phyloP scores from a whole-genome alignment of 2,329 filamentous ascomycete species.

The Penicillium sp. region DNA sequence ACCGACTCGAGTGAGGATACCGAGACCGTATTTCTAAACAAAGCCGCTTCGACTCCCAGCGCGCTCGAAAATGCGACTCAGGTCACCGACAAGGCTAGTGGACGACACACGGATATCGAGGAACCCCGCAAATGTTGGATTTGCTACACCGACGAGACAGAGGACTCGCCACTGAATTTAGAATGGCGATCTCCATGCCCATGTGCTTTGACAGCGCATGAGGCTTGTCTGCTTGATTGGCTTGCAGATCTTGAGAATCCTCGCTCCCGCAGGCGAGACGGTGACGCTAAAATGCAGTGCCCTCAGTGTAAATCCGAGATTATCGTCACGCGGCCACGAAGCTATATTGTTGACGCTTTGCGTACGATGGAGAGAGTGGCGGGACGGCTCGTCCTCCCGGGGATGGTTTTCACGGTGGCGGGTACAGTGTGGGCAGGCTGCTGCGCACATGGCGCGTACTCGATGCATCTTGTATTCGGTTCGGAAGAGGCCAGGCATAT shows the following conservation, averaged over 20 bases:
- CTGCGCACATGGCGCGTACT: constrained; percentile 60
- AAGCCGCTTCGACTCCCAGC: constrained; percentile 16
- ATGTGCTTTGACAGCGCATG: constrained; percentile 87
- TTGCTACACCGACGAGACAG: constrained; percentile 65
- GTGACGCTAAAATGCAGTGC: constrained; percentile 67
- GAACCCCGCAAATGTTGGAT: constrained; percentile 65
- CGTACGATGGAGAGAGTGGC: constrained; percentile 59
- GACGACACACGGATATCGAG: constrained; percentile 13
- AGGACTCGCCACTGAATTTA: constrained; percentile 59
- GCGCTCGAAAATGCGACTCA: constrained; percentile 11
- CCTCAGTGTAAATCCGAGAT: constrained; percentile 89
- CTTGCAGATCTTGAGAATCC: constrained; percentile 81
- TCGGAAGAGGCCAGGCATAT: constrained; percentile 59
- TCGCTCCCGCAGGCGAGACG: constrained; percentile 50
- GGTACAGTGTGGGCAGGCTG: constrained; percentile 53
- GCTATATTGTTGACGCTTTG: constrained; percentile 68
- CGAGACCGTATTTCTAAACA: constrained; percentile 35
- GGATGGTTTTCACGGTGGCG: constrained; percentile 54
- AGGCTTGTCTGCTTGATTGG: constrained; percentile 87
- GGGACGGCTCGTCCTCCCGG: constrained; percentile 63
- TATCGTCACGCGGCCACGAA: constrained; percentile 70
- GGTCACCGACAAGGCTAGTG: constrained; percentile 18
- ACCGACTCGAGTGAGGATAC: constrained; percentile 24
- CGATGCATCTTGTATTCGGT: constrained; percentile 67
- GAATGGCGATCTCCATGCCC: constrained; percentile 87